Percentiles rank a stretch among this genome's conserved stretches.
phyloP scores from a whole-genome alignment of 805 yeast species.

The Candida maltosa region DNA sequence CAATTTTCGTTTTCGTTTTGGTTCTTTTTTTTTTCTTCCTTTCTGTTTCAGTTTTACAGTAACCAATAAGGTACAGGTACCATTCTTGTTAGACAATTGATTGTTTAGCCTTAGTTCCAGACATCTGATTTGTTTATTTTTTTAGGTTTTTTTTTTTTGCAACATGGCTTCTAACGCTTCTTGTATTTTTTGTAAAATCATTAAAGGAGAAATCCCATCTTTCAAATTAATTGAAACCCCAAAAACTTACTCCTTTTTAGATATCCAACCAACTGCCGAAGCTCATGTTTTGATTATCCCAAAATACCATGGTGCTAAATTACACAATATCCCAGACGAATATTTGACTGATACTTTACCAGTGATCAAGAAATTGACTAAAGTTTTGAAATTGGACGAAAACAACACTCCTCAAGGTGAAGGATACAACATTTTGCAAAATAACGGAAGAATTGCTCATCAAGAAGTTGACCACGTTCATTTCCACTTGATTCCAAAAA shows the following conservation, averaged over 20 bases:
- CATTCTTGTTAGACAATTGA: too few species aligned
- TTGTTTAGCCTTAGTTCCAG: too few species aligned
- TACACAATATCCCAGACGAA: slow-evolving; percentile 92
- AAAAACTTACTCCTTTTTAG: slow-evolving; percentile 78
- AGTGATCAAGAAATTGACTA: slow-evolving; percentile 79
- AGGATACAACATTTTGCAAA: slow-evolving; percentile 88
- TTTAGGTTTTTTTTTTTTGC: slow-evolving; percentile 1
- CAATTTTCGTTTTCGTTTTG: too few species aligned
- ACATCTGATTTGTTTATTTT: too few species aligned
- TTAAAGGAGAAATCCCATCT: slow-evolving; percentile 94
- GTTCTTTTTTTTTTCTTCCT: too few species aligned
- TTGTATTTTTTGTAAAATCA: slow-evolving; percentile 91
- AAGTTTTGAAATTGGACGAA: slow-evolving; percentile 60
- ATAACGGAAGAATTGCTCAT: slow-evolving; percentile 93
- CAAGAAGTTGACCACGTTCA: slow-evolving; percentile 96
- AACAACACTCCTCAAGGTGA: slow-evolving; percentile 57
- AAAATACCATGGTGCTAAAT: slow-evolving; percentile 87
- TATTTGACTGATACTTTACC: slow-evolving; percentile 83
- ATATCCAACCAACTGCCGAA: slow-evolving; percentile 86
- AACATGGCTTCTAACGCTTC: slow-evolving; percentile 36
- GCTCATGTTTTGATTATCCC: slow-evolving; percentile 92
- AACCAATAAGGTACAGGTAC: too few species aligned
- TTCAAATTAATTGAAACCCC: slow-evolving; percentile 87
- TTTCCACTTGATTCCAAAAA: slow-evolving; percentile 93
- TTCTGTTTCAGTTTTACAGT: too few species aligned